A percentile compares a stretch with the other conserved stretches of the same genome.
Conservation (phyloP, 2,329 filamentous ascomycete species). For the Microdochium paspali region DNA sequence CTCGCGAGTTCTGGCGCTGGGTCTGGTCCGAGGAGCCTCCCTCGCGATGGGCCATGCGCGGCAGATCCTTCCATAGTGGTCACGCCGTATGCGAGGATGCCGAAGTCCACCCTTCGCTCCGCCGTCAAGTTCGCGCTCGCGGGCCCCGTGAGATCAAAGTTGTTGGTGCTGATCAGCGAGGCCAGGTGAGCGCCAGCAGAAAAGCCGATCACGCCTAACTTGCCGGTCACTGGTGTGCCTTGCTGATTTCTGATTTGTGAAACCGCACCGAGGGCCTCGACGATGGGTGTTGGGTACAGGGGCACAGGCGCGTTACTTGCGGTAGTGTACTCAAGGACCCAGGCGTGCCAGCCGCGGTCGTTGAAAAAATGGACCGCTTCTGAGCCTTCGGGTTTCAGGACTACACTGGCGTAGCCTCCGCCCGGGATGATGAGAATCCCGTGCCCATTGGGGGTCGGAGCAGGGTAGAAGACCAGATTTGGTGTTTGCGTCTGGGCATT, state of each 20-base stretch:
- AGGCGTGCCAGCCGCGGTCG: slow-evolving; percentile 10
- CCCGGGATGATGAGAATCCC: slow-evolving; percentile 14
- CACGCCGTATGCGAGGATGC: slow-evolving; percentile 15
- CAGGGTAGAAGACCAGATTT: neutral
- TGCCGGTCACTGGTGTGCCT: slow-evolving; percentile 5
- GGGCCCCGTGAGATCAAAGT: slow-evolving; percentile 8
- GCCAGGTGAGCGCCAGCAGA: slow-evolving; percentile 14
- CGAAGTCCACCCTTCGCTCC: slow-evolving; percentile 10
- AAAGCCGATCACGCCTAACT: slow-evolving; percentile 14
- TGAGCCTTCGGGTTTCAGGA: slow-evolving; percentile 10
- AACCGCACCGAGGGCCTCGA: slow-evolving; percentile 11
- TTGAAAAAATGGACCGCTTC: slow-evolving; percentile 12
- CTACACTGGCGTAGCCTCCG: slow-evolving; percentile 12
- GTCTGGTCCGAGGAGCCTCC: slow-evolving; percentile 10
- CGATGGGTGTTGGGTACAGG: slow-evolving; percentile 9
- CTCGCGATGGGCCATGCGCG: slow-evolving; percentile 9
- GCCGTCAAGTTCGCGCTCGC: neutral
- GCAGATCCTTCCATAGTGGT: slow-evolving; percentile 9
- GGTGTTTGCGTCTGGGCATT: neutral
- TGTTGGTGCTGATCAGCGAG: slow-evolving; percentile 4
- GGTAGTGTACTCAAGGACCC: slow-evolving; percentile 14
- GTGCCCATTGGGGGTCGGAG: neutral
- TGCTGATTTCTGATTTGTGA: slow-evolving; percentile 6
- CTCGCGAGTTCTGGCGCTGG: slow-evolving; percentile 4
- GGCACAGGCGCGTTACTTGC: slow-evolving; percentile 3